Conservation (phyloP, 2,329 filamentous ascomycete species). For the Rugonectria rugulosa region DNA sequence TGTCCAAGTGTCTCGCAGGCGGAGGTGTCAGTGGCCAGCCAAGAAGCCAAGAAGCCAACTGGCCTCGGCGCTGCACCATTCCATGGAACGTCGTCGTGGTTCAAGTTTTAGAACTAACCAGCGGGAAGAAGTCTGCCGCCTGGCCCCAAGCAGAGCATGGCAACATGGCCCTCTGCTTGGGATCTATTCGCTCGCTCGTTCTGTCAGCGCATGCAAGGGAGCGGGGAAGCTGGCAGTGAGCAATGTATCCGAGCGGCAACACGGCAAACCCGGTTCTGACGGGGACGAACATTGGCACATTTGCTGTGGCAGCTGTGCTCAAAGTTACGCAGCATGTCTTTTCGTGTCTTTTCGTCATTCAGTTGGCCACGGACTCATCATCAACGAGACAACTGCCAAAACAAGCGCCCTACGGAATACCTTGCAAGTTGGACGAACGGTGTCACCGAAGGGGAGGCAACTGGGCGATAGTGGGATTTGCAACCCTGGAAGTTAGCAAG, state of each 20-base stretch:
- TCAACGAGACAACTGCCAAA: background rate
- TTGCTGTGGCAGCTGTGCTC: too few species aligned
- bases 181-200: slow-evolving; percentile 8
- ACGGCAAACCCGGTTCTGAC: slow-evolving; percentile 10
- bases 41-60: slow-evolving; percentile 14
- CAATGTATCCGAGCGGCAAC: slow-evolving; percentile 6
- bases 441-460: slow-evolving; percentile 11
- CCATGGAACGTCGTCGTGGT: slow-evolving; percentile 24
- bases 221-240: slow-evolving; percentile 12
- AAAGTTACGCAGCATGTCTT: too few species aligned
- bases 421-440: background rate
- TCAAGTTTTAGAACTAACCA: slow-evolving; percentile 29
- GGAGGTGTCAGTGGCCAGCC: slow-evolving; percentile 29
- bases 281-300: background rate
- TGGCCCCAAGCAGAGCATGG: background rate
- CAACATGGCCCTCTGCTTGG: background rate
- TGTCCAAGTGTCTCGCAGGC: slow-evolving; percentile 38
- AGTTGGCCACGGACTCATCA: background rate
- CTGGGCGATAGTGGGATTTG: too few species aligned
- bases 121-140: slow-evolving; percentile 7
- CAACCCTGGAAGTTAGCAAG: too few species aligned
- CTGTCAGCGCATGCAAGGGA: background rate
- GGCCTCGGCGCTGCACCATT: slow-evolving; percentile 6
- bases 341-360: background rate
- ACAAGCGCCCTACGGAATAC: background rate